Evolutionary conservation across 2,329 filamentous ascomycete species (phyloP).

Genomic region (Aspergillus vadensis): DNA sequence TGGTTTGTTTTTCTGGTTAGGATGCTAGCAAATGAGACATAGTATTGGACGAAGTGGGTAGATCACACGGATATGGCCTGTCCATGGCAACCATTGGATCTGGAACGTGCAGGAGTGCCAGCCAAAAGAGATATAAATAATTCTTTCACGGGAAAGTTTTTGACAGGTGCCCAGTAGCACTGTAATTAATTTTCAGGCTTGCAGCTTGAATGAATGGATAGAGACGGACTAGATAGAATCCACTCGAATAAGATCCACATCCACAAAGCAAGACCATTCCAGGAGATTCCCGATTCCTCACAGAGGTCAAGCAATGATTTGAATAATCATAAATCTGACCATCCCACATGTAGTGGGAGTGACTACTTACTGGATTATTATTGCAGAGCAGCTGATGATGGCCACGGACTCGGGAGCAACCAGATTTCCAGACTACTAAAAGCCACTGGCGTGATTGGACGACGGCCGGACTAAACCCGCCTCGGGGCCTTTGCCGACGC

Average conservation of each 20-base stretch:
- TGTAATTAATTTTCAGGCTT: not conserved
- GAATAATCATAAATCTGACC: no score
- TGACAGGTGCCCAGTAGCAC: not conserved
- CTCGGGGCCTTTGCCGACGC: slow-evolving; percentile 7
- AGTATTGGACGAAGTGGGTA: not conserved
- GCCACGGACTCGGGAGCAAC: not conserved
- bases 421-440: not conserved
- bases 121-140: not conserved
- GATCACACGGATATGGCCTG: not conserved
- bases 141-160: not conserved
- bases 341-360: not conserved
- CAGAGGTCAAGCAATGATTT: no score
- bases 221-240: no score
- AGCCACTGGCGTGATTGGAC: not conserved
- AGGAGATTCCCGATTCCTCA: not conserved
- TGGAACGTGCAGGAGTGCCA: not conserved
- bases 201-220: not conserved
- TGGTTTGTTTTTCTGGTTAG: not conserved
- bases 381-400: not conserved
- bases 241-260: not conserved
- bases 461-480: not conserved
- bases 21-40: not conserved
- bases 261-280: not conserved
- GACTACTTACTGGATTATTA: not conserved
- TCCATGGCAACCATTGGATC: not conserved